Percentiles rank a stretch among this genome's conserved stretches.
These are phyloP conservation scores for Sapria himalayana DNA, from an alignment of 345 rosid genomes.

Conservation along the genomic window DNA sequence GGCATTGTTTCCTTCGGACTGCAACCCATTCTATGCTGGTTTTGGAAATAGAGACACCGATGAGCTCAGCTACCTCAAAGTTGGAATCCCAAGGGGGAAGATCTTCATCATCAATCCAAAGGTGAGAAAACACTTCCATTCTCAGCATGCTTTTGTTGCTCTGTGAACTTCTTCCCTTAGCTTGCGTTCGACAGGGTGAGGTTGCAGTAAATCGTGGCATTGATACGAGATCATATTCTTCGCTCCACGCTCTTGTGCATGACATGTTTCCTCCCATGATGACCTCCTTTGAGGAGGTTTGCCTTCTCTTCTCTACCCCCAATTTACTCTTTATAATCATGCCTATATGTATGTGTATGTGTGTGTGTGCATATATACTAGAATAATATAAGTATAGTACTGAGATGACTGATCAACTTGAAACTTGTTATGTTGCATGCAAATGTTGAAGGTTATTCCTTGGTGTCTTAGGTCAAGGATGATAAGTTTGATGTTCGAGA, in stretches of 20 bases:
- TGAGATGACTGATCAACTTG: background rate
- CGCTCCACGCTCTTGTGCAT: slow-evolving; percentile 69
- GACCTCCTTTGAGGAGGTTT: slow-evolving; percentile 48
- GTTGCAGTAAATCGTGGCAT: slow-evolving; percentile 66
- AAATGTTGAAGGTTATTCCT: no score
- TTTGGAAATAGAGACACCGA: slow-evolving; percentile 96
- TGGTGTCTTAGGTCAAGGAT: background rate
- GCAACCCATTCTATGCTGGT: slow-evolving; percentile 96
- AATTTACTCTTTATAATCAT: slow-evolving; percentile 1
- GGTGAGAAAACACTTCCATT: slow-evolving; percentile 21
- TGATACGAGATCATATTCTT: slow-evolving; percentile 61
- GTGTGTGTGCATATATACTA: background rate
- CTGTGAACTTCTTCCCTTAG: slow-evolving; percentile 11
- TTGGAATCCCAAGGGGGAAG: slow-evolving; percentile 89
- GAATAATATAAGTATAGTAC: background rate
- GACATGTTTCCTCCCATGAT: slow-evolving; percentile 63
- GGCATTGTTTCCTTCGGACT: slow-evolving; percentile 67
- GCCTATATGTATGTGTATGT: no score
- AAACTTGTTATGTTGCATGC: background rate
- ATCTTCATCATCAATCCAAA: slow-evolving; percentile 87
- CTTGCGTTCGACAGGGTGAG: slow-evolving; percentile 48
- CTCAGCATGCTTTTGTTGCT: no score
- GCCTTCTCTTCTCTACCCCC: background rate
- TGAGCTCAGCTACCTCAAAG: slow-evolving; percentile 90
- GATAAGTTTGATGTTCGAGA: no score